Percentiles rank a stretch among this genome's conserved stretches.
These are phyloP conservation scores for Irpex rosettiformis DNA, from an alignment of 1,284 basidiomycete genomes.

Conservation along the genomic window DNA sequence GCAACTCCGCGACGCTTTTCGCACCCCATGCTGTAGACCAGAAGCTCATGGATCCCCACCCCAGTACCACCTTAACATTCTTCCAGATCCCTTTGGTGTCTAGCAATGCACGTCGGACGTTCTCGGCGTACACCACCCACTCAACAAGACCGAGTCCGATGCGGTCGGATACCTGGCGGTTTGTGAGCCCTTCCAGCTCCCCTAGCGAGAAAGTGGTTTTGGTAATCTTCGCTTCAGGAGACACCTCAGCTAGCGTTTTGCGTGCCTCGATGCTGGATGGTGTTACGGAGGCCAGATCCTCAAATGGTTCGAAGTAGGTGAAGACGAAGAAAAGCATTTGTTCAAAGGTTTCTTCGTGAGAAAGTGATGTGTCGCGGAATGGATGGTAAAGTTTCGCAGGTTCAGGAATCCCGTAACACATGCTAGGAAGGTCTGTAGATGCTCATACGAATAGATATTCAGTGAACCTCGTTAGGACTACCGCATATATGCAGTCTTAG, in stretches of 20 bases:
- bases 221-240: background rate
- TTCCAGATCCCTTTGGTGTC: slow-evolving; percentile 11
- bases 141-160: background rate
- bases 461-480: too few relatives aligned
- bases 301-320: background rate
- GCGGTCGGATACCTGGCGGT: background rate
- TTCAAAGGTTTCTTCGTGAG: background rate
- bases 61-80: slow-evolving; percentile 10
- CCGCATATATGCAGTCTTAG: too few relatives aligned
- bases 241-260: background rate
- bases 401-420: background rate
- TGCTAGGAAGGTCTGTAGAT: background rate
- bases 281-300: background rate
- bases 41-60: slow-evolving; percentile 15
- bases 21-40: slow-evolving; percentile 13
- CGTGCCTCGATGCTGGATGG: background rate
- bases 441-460: background rate
- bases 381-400: slow-evolving; percentile 7
- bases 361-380: slow-evolving; percentile 3
- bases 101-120: slow-evolving; percentile 10
- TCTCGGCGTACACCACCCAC: slow-evolving; percentile 5
- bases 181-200: background rate
- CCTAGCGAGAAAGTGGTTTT: background rate
- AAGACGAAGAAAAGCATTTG: background rate
- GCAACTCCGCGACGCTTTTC: slow-evolving; percentile 5